Base-by-base conservation (phyloP, 176 grass and related monocot genomes). In the Thinopyrum elongatum region DNA sequence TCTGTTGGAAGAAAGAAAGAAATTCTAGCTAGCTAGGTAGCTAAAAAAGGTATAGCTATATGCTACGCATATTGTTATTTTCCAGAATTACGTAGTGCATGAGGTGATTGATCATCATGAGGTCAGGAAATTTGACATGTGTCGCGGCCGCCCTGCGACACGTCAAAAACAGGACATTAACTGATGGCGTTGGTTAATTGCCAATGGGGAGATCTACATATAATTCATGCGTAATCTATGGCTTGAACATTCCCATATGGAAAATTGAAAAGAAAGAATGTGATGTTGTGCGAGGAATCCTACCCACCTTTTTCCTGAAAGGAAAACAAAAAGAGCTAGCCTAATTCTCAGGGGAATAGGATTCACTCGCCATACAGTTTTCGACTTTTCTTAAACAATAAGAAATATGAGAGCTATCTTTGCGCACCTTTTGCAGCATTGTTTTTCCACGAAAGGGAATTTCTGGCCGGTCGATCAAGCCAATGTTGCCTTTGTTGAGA, bases 351-450 rank as follows among this genome's bases (percentile, higher is more conserved):
- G 60, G 84, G 80, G 89, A 91, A 87, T 91, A 84, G 12, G 85
- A 87, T 91, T 91, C 89, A 84, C 76, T 67, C 16, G 67, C 59
- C 71, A 83, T 80, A 58, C 55, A 75, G 74, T 83, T 87, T 80
- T 87, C 58, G 17, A 27, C 80, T 90, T 87, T 90, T 47, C 80
- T 84, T 83, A 80, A 61, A 76, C 89, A 87, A 90, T 68, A 85
- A 87, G 89, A 84, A 84, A 84, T 84, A 49, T 84, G 60, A 47
- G 58, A 47, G 58, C 80, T 74, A 81, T 79, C 78, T 66, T 34
- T 83, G 65, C 66, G 42, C 66, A 55, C 42, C 74, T 85, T 77
- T 84, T 74, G 44, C 74, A 47, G 13, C 65, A 85, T 26, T 67
- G 49, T 65, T 78, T 90, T 72, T 44, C 60, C 22, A 61, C 39